Conservation (phyloP, 116 monocot genomes). For the Cymodocea nodosa region DNA sequence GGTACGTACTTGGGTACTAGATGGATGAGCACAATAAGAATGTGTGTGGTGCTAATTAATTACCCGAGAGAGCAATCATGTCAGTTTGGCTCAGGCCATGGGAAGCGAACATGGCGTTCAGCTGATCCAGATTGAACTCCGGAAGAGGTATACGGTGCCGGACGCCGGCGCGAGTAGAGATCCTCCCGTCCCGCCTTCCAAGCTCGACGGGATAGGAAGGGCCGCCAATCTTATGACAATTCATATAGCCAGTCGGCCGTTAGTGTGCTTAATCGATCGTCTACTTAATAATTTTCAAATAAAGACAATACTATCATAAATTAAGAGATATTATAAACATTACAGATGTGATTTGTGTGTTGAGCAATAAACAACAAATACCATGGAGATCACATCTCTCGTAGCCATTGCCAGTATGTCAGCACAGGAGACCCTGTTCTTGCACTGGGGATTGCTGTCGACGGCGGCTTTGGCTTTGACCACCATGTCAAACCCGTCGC, state of each 20-base stretch:
- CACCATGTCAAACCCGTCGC: slow-evolving; percentile 75
- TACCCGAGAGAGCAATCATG: slow-evolving; percentile 60
- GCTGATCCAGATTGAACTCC: slow-evolving; percentile 29
- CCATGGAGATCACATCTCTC: slow-evolving; percentile 48
- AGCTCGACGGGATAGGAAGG: slow-evolving; percentile 25
- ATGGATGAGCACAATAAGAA: no score
- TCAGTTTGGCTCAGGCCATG: slow-evolving; percentile 34
- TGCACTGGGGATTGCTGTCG: slow-evolving; percentile 30
- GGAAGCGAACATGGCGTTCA: slow-evolving; percentile 27
- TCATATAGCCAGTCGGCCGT: no score
- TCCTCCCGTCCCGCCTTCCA: slow-evolving; percentile 27
- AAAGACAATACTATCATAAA: no score
- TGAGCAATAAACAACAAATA: no score
- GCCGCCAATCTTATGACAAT: slow-evolving; percentile 22
- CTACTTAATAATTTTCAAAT: no score
- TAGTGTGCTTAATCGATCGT: no score
- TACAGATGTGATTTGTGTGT: no score
- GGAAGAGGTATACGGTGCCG: slow-evolving; percentile 21
- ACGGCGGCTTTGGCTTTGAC: slow-evolving; percentile 47
- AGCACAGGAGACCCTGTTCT: slow-evolving; percentile 50
- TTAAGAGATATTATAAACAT: no score
- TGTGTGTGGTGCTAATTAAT: background rate
- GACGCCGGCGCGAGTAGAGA: slow-evolving; percentile 16
- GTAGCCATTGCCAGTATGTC: slow-evolving; percentile 60
- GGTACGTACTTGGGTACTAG: no score